These are phyloP conservation scores for Iodosphaeria phyllophila DNA, from an alignment of 2,329 filamentous ascomycete species.

Conservation along the genomic window DNA sequence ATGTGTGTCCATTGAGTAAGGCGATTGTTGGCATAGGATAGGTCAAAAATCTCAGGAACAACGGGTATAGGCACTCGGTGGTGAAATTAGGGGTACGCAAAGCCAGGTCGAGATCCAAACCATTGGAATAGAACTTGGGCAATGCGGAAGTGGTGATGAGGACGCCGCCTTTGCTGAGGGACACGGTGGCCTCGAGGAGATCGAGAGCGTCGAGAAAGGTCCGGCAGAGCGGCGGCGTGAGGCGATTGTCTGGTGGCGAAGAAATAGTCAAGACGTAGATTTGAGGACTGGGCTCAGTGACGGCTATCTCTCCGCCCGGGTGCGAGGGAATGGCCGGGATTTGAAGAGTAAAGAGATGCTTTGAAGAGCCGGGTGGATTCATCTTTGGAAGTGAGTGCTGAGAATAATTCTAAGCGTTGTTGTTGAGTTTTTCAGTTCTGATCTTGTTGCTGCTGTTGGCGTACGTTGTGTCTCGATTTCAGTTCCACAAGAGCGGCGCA, in stretches of 20 bases:
- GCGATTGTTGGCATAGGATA: slow-evolving; percentile 72
- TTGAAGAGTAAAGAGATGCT: slow-evolving; percentile 44
- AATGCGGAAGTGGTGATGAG: slow-evolving; percentile 61
- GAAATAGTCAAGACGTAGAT: slow-evolving; percentile 59
- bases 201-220: slow-evolving; percentile 55
- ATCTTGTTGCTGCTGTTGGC: too few relatives aligned
- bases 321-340: slow-evolving; percentile 25
- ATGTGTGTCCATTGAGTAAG: slow-evolving; percentile 64
- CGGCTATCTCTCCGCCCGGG: slow-evolving; percentile 38
- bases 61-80: slow-evolving; percentile 36
- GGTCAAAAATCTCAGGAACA: slow-evolving; percentile 48
- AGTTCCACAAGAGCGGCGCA: too few relatives aligned
- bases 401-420: too few relatives aligned
- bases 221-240: slow-evolving; percentile 48
- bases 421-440: too few relatives aligned
- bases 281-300: slow-evolving; percentile 36
- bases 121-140: slow-evolving; percentile 67
- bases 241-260: slow-evolving; percentile 58
- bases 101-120: slow-evolving; percentile 59
- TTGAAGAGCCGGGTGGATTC: too few relatives aligned
- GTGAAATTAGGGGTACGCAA: slow-evolving; percentile 40
- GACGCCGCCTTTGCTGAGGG: slow-evolving; percentile 30
- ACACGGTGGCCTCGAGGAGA: slow-evolving; percentile 41
- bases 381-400: too few relatives aligned
- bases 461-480: too few relatives aligned